A percentile compares a stretch with the other conserved stretches of the same genome.
These are phyloP conservation scores for Wickerhamomyces sp. DNA, from an alignment of 1,139 yeast species.

Conservation along the genomic window DNA sequence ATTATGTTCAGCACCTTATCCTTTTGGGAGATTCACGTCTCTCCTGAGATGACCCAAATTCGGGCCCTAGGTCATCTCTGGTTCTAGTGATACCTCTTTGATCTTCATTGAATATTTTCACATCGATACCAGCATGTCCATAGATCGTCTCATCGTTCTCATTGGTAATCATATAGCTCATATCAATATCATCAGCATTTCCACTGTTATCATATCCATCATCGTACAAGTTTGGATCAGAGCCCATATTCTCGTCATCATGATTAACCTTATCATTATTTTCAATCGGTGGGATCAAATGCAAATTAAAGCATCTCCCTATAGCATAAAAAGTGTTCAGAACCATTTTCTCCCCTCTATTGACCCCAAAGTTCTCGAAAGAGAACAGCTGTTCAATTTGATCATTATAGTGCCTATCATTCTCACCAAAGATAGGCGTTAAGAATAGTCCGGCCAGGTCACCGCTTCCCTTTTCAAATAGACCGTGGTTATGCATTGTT, in stretches of 20 bases:
- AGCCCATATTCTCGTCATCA: constrained; percentile 4
- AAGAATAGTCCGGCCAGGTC: constrained; percentile 25
- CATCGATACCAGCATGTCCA: constrained; percentile 12
- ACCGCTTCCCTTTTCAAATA: constrained; percentile 12
- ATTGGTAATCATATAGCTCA: constrained; percentile 1
- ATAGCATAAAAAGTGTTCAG: constrained; percentile 24
- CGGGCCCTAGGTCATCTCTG: constrained; percentile 8
- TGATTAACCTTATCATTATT: constrained; percentile 5
- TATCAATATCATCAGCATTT: constrained; percentile 20
- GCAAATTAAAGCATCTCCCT: constrained; percentile 18
- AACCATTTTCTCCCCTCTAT: constrained; percentile 34
- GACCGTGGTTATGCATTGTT: constrained; percentile 14
- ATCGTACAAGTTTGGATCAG: constrained; percentile 4
- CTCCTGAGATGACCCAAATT: neutral
- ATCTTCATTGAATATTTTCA: constrained; percentile 3
- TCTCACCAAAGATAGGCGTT: constrained; percentile 30
- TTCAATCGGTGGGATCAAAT: constrained; percentile 5
- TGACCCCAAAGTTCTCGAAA: constrained; percentile 32
- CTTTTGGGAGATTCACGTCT: constrained; percentile 4
- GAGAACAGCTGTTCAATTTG: constrained; percentile 32
- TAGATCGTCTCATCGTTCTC: constrained; percentile 4
- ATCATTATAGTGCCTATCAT: constrained; percentile 31
- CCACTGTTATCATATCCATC: constrained; percentile 18
- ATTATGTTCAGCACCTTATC: constrained; percentile 2
- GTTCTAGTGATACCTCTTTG: constrained; percentile 7